phyloP scores from a whole-genome alignment of 2,329 filamentous ascomycete genomes.

The Sporothrix protearum region DNA sequence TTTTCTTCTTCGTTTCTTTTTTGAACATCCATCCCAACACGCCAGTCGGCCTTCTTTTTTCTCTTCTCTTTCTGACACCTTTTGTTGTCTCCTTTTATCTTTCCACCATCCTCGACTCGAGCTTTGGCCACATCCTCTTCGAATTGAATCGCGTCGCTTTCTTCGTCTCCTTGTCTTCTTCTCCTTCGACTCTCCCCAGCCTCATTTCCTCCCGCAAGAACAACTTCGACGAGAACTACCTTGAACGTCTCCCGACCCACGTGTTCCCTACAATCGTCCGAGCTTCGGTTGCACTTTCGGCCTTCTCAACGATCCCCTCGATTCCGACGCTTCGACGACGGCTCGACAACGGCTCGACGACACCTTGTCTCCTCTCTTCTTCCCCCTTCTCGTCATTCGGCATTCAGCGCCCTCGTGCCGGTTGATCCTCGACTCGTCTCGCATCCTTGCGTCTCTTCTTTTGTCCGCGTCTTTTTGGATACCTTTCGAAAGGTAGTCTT shows the following conservation, averaged over 20 bases:
- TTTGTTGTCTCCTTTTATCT: not conserved
- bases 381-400: not conserved
- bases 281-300: not conserved
- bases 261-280: not conserved
- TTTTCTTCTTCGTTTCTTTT: not conserved
- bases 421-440: too few species aligned
- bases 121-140: not conserved
- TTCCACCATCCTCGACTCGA: not conserved
- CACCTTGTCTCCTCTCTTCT: not conserved
- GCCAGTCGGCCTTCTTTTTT: not conserved
- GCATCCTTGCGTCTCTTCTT: too few species aligned
- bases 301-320: not conserved
- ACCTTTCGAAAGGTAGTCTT: not conserved
- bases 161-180: not conserved
- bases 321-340: not conserved
- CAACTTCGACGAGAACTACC: not conserved
- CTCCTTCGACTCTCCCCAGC: not conserved
- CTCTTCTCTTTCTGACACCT: not conserved
- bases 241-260: not conserved
- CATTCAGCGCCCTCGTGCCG: not conserved
- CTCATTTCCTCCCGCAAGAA: not conserved
- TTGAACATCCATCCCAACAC: not conserved
- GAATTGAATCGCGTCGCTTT: not conserved
- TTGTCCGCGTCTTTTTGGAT: slow-evolving; percentile 11
- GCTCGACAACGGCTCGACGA: not conserved